Evolutionary conservation across 352 stramenopile genomes (phyloP).

Genomic region (Phytophthora uliginosa): DNA sequence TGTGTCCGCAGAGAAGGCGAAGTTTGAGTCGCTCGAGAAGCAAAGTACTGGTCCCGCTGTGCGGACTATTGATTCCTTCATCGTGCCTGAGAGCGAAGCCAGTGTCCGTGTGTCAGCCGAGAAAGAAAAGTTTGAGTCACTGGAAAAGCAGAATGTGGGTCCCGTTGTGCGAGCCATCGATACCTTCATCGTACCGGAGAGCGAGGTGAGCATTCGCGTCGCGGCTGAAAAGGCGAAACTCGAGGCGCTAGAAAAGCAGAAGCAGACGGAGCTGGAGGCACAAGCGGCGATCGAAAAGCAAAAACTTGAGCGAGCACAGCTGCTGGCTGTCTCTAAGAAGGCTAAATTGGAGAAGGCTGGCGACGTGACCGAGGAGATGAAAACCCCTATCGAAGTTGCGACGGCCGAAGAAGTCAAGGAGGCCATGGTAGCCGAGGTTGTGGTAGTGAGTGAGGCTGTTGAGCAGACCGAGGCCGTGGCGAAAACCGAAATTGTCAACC

Average conservation of each 20-base stretch:
- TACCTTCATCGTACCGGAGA: conserved; percentile 48
- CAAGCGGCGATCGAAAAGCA: conserved; percentile 30
- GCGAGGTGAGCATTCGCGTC: conserved; percentile 46
- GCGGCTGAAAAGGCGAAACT: conserved; percentile 55
- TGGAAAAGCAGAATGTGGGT: conserved; percentile 7
- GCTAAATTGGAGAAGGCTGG: conserved; percentile 16
- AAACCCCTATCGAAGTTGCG: background rate
- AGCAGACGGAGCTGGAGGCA: conserved; percentile 44
- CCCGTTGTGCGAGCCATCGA: conserved; percentile 38
- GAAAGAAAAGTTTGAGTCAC: conserved; percentile 24
- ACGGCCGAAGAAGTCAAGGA: background rate
- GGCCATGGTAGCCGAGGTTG: background rate
- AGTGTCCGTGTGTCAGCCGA: conserved; percentile 26
- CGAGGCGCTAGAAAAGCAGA: conserved; percentile 53
- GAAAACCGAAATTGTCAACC: background rate
- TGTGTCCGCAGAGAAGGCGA: conserved; percentile 21
- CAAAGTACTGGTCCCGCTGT: conserved; percentile 13
- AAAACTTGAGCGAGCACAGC: conserved; percentile 29
- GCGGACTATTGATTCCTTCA: conserved; percentile 49
- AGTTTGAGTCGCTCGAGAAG: conserved; percentile 22
- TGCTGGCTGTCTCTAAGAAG: conserved; percentile 24
- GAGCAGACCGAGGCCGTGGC: background rate
- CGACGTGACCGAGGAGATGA: background rate
- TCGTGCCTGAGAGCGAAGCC: conserved; percentile 25
- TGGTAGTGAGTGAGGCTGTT: background rate